Evolutionary conservation across 164 flowering plant species (phyloP), one percentile per base, ranked within the genome.

Genomic region (Dillenia suffruticosa): DNA sequence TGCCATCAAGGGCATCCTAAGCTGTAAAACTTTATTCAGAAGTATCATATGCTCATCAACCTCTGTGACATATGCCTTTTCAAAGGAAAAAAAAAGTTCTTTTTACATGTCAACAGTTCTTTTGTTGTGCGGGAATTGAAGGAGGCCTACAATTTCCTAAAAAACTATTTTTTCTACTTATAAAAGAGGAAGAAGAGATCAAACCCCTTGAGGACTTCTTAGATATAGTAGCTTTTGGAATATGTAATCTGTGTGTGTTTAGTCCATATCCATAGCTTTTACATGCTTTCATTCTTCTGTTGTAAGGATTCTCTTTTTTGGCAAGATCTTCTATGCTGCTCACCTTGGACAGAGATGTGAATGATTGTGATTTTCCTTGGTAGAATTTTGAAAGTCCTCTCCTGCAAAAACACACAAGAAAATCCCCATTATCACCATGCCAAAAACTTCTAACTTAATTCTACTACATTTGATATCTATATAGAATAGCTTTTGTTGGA

Each of bases 281-380:
- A 45, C 85, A 81, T 53, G 83, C 48, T 68, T 87, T 88, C 79
- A 82, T 68, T 65, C 66, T 86, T 68, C 61, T 85, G 54, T 69
- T 74, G 47, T 65, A 76, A 43, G 82, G 77, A 44, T n/a, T 74
- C 62, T 72, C 82, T 67, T 71, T 87, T 75, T 91, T 91, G 16
- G 78, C 82, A 55, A 91, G 79, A 65, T 91, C 93, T 68, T 86
- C 85, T 12, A 82, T 43, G 71, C 88, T 65, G 51, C 45, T 68
- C 68, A 81, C 95, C 52, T 70, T 81, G 66, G 88, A 73, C 17
- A 91, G 68, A 68, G 81, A 82, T 60, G 89, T 80, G 63, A 85
- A 91, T 0, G 93, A 88, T 61, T 87, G 87, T 0, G 91, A 86
- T 61, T 91, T 86, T 15, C 97, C 97, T 61, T 85, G 64, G 45